These are phyloP conservation scores for Pseudopithomyces maydicus DNA, from an alignment of 2,329 filamentous ascomycete species.

Conservation along the genomic window DNA sequence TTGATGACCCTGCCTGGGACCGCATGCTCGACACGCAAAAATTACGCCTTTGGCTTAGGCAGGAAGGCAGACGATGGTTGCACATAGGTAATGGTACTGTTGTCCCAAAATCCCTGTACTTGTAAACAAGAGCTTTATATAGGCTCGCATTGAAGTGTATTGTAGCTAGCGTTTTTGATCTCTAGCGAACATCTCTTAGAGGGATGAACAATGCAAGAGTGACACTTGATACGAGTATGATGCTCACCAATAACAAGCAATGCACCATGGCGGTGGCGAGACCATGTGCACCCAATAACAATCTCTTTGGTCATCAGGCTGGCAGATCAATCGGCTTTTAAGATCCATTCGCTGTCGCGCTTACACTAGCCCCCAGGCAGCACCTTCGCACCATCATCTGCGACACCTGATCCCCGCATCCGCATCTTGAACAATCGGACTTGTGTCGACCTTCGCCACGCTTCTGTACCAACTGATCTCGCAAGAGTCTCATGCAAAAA, in stretches of 20 bases:
- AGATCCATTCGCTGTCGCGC: background rate
- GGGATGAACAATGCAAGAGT: conserved; percentile 1
- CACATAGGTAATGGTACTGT: conserved; percentile 22
- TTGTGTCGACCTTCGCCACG: background rate
- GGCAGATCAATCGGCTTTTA: background rate
- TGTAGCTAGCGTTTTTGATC: conserved; percentile 9
- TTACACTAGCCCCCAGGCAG: background rate
- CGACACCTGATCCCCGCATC: background rate
- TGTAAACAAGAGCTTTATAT: conserved; percentile 23
- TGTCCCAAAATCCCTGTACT: conserved; percentile 21
- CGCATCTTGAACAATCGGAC: background rate
- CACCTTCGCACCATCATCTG: background rate
- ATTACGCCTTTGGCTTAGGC: conserved; percentile 8
- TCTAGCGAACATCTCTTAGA: conserved; percentile 3
- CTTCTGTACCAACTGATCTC: background rate
- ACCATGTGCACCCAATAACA: too few relatives aligned
- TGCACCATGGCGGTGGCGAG: too few relatives aligned
- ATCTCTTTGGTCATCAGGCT: background rate
- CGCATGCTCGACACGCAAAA: conserved; percentile 18
- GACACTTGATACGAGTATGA: background rate
- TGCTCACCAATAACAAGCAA: too few relatives aligned
- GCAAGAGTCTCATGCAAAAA: conserved; percentile 3
- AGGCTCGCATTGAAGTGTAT: conserved; percentile 11
- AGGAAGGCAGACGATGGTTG: conserved; percentile 14
- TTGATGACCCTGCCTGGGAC: conserved; percentile 14